These are phyloP conservation scores for Fistulifera pelliculosa DNA, from an alignment of 108 stramenopile genomes.

Conservation along the genomic window DNA sequence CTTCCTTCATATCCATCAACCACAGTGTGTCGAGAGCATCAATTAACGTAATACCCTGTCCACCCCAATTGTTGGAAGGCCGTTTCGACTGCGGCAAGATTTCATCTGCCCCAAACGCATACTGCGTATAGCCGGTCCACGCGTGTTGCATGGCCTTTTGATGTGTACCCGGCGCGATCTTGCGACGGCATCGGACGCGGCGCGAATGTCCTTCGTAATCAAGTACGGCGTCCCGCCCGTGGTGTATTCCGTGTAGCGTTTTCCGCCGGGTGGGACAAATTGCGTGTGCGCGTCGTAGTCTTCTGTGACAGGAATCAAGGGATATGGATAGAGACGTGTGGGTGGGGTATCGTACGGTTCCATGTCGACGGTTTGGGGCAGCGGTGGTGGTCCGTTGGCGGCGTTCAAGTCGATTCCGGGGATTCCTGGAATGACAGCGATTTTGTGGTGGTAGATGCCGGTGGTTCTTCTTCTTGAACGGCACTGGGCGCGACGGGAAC, in stretches of 20 bases:
- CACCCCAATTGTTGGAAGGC: constrained; percentile 65
- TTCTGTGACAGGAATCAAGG: constrained; percentile 11
- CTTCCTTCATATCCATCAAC: constrained; percentile 92
- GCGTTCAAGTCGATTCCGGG: too few species aligned
- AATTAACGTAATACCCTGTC: constrained; percentile 87
- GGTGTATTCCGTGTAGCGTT: constrained; percentile 52
- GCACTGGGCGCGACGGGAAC: too few species aligned
- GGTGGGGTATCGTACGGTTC: too few species aligned
- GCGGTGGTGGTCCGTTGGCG: too few species aligned
- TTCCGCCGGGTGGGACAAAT: constrained; percentile 39
- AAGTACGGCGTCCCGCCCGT: constrained; percentile 22
- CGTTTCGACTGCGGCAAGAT: constrained; percentile 43
- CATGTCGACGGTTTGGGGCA: too few species aligned
- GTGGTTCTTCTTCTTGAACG: too few species aligned
- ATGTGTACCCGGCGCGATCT: constrained; percentile 55
- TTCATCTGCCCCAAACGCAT: constrained; percentile 82
- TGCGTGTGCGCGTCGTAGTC: constrained; percentile 22
- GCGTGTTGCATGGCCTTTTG: constrained; percentile 65
- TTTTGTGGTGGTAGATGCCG: too few species aligned
- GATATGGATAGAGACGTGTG: constrained; percentile 20
- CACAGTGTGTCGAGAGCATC: constrained; percentile 97
- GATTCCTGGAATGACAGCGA: too few species aligned
- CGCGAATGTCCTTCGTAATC: constrained; percentile 13
- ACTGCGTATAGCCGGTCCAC: constrained; percentile 58
- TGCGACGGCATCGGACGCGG: constrained; percentile 47